Evolutionary conservation across 495 filamentous ascomycete genomes (phyloP), one percentile per base, ranked within the genome.

Genomic region (Xylaria flabelliformis): DNA sequence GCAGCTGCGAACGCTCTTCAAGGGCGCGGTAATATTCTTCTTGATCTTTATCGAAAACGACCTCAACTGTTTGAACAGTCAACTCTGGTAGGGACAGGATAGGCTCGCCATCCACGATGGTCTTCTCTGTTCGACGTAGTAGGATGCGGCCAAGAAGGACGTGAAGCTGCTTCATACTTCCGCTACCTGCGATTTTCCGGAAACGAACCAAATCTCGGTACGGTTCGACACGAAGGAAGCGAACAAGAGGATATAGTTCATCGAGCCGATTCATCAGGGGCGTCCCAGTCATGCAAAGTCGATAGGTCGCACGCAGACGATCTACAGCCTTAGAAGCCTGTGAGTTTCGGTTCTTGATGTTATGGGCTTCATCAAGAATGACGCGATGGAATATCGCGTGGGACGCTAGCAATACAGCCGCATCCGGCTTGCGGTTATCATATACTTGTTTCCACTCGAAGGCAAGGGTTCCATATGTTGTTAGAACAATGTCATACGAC

Each of bases 301-400:
- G 84, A 74, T 92, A 89, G 39, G 82, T 87, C 19, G 93, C 82
- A 59, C 88, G 80, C 9, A 98, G 84, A 8, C 82, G 75, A 75
- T 82, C 88, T 34, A 88, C 90, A 8, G 88, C 95, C 65, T 83
- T 82, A 0, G 92, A 88, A 17, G 86, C 81, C 71, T 92, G 89
- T 1, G 94, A 92, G 34, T 81, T 84, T 70, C 88, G 90, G 75
- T 97, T 97, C 82, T 97, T 98, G 85, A 98, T 94, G 76, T 89
- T 93, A 73, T 99, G 96, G 1, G 96, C 95, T 82, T 99, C 96
- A 74, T 97, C 94, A 34, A 98, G 86, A 69, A 99, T 92, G 65
- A 98, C 86, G 41, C 94, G 90, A 79, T 97, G 91, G 87, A 94
- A 99, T 71, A 86, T 83, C 75, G 87, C 89, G 17, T 84, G 82